Evolutionary conservation across 2,329 filamentous ascomycete genomes (phyloP), one percentile per base, ranked within the genome.

Genomic region (Ascosphaera pollenicola): DNA sequence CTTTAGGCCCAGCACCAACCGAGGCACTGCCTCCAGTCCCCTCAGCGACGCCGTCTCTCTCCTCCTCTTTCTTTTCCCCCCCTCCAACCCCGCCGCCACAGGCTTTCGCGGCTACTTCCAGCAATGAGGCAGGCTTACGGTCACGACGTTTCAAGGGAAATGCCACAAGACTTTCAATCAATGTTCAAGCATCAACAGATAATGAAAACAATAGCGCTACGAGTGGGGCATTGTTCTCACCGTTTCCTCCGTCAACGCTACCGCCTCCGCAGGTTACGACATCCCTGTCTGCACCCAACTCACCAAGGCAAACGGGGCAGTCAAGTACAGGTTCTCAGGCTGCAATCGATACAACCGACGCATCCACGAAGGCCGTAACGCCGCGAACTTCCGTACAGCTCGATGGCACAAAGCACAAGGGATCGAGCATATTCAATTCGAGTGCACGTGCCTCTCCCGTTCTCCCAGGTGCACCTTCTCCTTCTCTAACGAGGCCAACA

Each of bases 351-450:
- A 13, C 6, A 15, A 32, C 30, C 30, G 30, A n/a, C 3, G 10
- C n/a, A 32, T 32, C 30, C 5, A 32, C 10, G n/a, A 32, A 32
- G n/a, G n/a, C 30, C n/a, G 30, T n/a, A 15, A 15, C 30, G 10
- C 30, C 30, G n/a, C 30, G n/a, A 13, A 13, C 30, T 32, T 32
- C 30, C n/a, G 10, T 13, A 32, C 30, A 32, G 6, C n/a, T 92
- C 24, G 93, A 85, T 3, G 80, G 78, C 6, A 76, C 82, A 48
- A 82, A 81, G 48, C 62, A 70, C 11, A 85, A 80, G 53, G 79
- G 85, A 50, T 63, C 95, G 38, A 92, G 84, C 59, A 94, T 95
- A 41, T 82, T 94, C 55, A 94, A 15, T 32, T 15, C 84, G 8
- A 60, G 59, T 54, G 38, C 56, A 45, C 52, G 39, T 38, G 42